Conservation (phyloP, 1,284 basidiomycete genomes). For the Trametes versicolor region DNA sequence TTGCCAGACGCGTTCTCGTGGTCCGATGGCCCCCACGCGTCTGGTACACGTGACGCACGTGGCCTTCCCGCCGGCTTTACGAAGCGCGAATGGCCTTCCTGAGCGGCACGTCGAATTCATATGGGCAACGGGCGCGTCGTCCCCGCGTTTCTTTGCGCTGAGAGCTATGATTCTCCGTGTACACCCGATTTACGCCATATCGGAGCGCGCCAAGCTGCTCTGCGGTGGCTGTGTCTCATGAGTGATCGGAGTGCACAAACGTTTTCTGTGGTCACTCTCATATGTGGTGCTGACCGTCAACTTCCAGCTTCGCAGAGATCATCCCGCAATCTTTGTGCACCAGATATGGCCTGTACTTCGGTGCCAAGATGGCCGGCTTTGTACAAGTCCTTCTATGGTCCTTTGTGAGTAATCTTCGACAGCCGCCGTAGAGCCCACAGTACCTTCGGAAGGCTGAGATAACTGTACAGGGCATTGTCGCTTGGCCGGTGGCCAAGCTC, state of each 20-base stretch:
- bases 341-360: constrained; percentile 91
- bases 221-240: constrained; percentile 12
- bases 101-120: not conserved
- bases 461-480: constrained; percentile 68
- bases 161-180: not conserved
- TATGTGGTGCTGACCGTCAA: not conserved
- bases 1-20: constrained; percentile 28
- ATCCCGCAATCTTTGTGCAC: constrained; percentile 94
- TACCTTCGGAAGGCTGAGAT: not conserved
- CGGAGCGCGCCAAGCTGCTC: not conserved
- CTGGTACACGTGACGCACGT: constrained; percentile 20
- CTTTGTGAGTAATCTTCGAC: constrained; percentile 57
- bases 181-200: not conserved
- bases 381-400: constrained; percentile 77
- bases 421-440: not conserved
- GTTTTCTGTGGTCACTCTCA: too few relatives aligned
- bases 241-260: not conserved
- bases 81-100: not conserved
- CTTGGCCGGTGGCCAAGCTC: constrained; percentile 84
- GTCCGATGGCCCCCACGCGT: constrained; percentile 22
- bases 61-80: not conserved
- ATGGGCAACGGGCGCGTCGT: not conserved
- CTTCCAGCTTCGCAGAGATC: constrained; percentile 83
- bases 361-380: constrained; percentile 88
- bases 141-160: not conserved